Percentiles rank a stretch among this genome's conserved stretches.
Conservation (phyloP, 805 yeast species). For the Wickerhamiella cacticola region DNA sequence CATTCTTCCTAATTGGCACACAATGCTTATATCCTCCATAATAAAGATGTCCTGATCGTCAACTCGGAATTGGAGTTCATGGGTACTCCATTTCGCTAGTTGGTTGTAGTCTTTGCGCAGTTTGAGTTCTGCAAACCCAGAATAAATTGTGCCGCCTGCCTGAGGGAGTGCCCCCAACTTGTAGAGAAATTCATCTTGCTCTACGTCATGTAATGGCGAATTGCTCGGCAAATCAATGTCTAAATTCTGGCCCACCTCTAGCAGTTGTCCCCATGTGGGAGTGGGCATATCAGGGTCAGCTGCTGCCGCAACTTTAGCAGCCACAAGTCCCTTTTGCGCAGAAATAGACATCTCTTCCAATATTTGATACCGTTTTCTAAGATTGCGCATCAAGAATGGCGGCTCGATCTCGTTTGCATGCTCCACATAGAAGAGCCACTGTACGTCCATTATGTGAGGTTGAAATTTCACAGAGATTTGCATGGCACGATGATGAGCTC, state of each 20-base stretch:
- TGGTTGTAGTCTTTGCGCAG: background rate
- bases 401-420: background rate
- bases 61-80: background rate
- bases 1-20: background rate
- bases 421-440: background rate
- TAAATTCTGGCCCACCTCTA: background rate
- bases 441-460: conserved; percentile 1
- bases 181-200: background rate
- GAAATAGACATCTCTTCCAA: background rate
- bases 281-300: background rate
- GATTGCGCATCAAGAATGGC: background rate
- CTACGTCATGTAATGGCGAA: too few relatives aligned
- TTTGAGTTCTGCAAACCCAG: background rate
- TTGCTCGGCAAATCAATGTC: too few relatives aligned
- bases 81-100: background rate
- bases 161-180: background rate
- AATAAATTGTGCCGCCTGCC: background rate
- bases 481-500: too few relatives aligned
- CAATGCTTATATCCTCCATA: background rate
- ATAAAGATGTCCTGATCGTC: background rate
- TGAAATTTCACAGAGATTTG: too few relatives aligned
- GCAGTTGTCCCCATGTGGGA: background rate
- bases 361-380: background rate
- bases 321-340: background rate
- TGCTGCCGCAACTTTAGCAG: background rate